Conservation (phyloP, 108 stramenopile genomes). For the Stephanodiscus triporus region DNA sequence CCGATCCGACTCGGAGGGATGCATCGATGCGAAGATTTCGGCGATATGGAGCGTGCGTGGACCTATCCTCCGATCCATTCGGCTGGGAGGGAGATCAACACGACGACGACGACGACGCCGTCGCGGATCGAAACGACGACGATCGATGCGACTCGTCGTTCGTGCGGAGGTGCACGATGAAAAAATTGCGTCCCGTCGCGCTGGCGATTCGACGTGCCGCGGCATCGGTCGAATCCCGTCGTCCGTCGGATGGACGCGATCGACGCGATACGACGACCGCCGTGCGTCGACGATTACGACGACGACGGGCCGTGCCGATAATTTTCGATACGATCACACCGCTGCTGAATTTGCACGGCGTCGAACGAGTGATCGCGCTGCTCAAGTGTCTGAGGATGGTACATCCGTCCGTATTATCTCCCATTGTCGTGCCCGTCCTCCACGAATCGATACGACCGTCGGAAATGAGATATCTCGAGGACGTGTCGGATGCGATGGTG, state of each 20-base stretch:
- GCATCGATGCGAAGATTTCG: slow-evolving; percentile 17
- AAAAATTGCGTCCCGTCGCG: slow-evolving; percentile 28
- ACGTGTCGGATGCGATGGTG: slow-evolving; percentile 33
- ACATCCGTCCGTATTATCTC: slow-evolving; percentile 23
- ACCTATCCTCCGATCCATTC: slow-evolving; percentile 35
- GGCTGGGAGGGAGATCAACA: slow-evolving; percentile 32
- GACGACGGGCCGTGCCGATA: slow-evolving; percentile 33
- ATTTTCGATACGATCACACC: slow-evolving; percentile 41
- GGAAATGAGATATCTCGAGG: slow-evolving; percentile 36
- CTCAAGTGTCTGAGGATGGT: slow-evolving; percentile 33
- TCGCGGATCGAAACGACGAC: not conserved
- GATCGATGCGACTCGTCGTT: slow-evolving; percentile 2
- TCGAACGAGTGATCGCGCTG: slow-evolving; percentile 19
- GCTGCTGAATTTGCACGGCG: slow-evolving; percentile 36
- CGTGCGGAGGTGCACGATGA: slow-evolving; percentile 17
- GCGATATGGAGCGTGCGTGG: slow-evolving; percentile 27
- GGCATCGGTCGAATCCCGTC: slow-evolving; percentile 7
- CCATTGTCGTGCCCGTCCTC: slow-evolving; percentile 37
- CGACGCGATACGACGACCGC: not conserved
- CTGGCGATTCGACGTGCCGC: slow-evolving; percentile 30
- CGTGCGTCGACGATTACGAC: not conserved
- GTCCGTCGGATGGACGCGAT: not conserved
- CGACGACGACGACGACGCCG: not conserved
- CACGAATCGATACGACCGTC: slow-evolving; percentile 43
- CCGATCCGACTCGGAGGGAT: not conserved